Conservation (phyloP, 75 land plant genomes). For the Isoetes taiwanensis region DNA sequence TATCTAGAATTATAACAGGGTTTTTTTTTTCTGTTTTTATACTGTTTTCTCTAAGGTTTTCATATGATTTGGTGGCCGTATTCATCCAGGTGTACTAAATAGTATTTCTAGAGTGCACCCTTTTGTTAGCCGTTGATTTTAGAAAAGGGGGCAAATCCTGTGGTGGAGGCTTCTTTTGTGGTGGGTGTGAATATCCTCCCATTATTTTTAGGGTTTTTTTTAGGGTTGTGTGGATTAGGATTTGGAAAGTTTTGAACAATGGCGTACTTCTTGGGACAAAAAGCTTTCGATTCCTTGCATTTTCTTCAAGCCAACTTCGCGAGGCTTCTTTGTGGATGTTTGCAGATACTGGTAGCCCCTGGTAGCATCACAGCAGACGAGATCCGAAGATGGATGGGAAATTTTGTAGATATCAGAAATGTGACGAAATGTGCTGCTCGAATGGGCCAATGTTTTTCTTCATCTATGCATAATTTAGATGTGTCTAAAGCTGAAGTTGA, state of each 20-base stretch:
- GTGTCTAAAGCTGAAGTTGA: background rate
- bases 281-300: background rate
- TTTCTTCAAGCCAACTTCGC: background rate
- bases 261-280: background rate
- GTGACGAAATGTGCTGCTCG: slow-evolving; percentile 1
- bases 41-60: no score
- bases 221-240: no score
- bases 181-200: no score
- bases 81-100: no score
- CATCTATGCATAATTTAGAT: background rate
- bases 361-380: background rate
- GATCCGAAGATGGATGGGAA: background rate
- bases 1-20: no score
- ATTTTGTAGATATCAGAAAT: background rate
- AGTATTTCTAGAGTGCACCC: no score
- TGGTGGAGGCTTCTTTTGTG: no score
- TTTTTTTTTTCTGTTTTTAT: no score
- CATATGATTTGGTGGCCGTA: no score
- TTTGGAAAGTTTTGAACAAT: background rate
- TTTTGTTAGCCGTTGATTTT: no score
- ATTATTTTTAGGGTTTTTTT: no score
- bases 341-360: slow-evolving; percentile 8
- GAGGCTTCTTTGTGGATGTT: slow-evolving; percentile 3
- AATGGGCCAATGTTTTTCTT: background rate
- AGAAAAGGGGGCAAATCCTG: no score